Evolutionary conservation across 2,329 filamentous ascomycete genomes (phyloP), one percentile per base, ranked within the genome.

Genomic region (Hypoxylon sp.): DNA sequence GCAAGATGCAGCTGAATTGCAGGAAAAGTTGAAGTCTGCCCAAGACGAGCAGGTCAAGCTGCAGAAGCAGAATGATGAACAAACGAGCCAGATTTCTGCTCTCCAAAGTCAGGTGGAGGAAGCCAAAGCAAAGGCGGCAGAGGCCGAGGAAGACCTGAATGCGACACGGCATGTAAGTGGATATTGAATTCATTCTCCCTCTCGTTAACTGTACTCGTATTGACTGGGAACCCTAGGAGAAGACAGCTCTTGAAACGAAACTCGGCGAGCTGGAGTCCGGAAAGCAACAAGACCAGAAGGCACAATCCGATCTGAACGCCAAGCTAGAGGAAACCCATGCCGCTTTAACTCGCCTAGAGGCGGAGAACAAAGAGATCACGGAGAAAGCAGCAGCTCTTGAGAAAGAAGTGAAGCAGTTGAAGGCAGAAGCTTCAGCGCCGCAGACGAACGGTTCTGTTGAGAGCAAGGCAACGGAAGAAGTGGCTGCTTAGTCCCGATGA

Each of bases 111-210:
- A 80, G 63, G 68, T 69, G 5, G 77, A 80, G 58, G 75, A 75
- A 52, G 80, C 80, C 3, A 76, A 81, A 61, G 73, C 77, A 60
- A 80, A 81, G 68, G 77, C 77, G 2, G 73, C 76, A 23, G 78
- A 82, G 72, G 76, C 77, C 10, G 75, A 79, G 25, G 79, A 79
- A 19, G 75, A 81, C 52, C 74, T 84, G 6, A 73, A 78, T 56
- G 65, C 74, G 30, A 73, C 75, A 1, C 70, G 79, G 48, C 68
- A 71, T 25, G 80, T 81, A 77, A 69, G 77, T n/a, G n/a, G 53
- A 13, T 41, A 14, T 21, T 10, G 2, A 10, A n/a, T 10, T 30
- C 2, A 36, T 36, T 5, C 17, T n/a, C 1, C 10, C 6, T 21
- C 11, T 34, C 10, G 14, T 28, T 10, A 32, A 36, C 14, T n/a